These are phyloP conservation scores for Cylindrotheca fusiformis DNA, from an alignment of 108 stramenopile genomes.

Conservation along the genomic window DNA sequence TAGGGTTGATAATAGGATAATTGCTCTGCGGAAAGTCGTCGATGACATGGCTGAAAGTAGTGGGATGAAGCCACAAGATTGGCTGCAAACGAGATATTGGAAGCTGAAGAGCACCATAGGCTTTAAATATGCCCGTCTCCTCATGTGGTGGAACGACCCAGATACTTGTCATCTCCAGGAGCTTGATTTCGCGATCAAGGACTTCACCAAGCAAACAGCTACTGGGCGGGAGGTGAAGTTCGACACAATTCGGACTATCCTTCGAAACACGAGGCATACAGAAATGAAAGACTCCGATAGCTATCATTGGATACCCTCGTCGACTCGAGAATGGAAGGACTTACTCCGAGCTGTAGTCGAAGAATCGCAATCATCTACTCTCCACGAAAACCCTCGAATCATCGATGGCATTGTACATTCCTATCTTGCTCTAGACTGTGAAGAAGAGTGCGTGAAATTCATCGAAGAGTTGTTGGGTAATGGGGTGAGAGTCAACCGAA, in stretches of 20 bases:
- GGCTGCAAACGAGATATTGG: slow-evolving; percentile 65
- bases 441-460: slow-evolving; percentile 11
- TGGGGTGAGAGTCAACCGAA: slow-evolving; percentile 1
- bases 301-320: slow-evolving; percentile 16
- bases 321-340: slow-evolving; percentile 8
- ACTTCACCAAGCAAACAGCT: slow-evolving; percentile 36
- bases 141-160: slow-evolving; percentile 79
- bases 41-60: slow-evolving; percentile 42
- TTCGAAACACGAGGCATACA: slow-evolving; percentile 3
- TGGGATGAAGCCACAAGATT: slow-evolving; percentile 40
- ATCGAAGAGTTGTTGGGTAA: not conserved
- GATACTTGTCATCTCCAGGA: slow-evolving; percentile 54
- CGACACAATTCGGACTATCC: slow-evolving; percentile 21
- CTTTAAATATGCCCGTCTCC: slow-evolving; percentile 54
- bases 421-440: slow-evolving; percentile 4
- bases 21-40: slow-evolving; percentile 50
- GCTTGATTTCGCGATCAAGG: slow-evolving; percentile 52
- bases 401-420: slow-evolving; percentile 19
- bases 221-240: slow-evolving; percentile 41
- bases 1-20: slow-evolving; percentile 49
- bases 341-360: slow-evolving; percentile 16
- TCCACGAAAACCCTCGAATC: slow-evolving; percentile 20
- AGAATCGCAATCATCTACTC: slow-evolving; percentile 4
- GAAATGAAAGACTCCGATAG: slow-evolving; percentile 1
- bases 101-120: slow-evolving; percentile 52